Evolutionary conservation across 495 filamentous ascomycete genomes (phyloP).

Genomic region (Aspergillus indologenus): DNA sequence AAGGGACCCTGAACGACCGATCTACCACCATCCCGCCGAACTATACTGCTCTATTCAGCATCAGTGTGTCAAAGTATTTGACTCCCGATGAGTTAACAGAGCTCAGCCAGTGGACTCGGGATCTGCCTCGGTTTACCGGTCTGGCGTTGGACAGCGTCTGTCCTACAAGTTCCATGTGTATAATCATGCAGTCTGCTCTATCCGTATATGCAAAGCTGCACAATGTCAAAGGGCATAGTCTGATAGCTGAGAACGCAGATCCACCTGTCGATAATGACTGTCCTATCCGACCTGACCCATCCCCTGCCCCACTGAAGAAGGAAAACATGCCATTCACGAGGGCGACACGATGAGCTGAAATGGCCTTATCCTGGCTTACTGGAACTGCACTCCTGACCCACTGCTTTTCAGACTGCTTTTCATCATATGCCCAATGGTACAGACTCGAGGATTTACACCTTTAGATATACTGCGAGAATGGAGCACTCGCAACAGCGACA

Average conservation of each 20-base stretch:
- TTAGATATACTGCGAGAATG: too few species aligned
- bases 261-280: background rate
- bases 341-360: too few species aligned
- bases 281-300: background rate
- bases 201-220: constrained; percentile 5
- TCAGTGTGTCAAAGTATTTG: background rate
- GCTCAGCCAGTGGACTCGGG: constrained; percentile 4
- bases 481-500: too few species aligned
- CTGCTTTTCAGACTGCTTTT: too few species aligned
- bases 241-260: constrained; percentile 2
- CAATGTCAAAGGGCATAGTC: constrained; percentile 1
- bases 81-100: background rate
- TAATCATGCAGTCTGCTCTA: constrained; percentile 3
- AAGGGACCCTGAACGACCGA: too few species aligned
- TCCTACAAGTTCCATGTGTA: background rate
- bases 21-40: background rate
- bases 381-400: too few species aligned
- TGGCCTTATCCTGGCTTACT: too few species aligned
- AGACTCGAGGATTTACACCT: too few species aligned
- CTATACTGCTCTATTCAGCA: background rate
- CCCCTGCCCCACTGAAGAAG: background rate
- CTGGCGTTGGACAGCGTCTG: background rate
- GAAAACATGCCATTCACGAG: background rate
- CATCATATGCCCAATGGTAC: too few species aligned
- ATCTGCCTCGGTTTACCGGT: background rate